Base-by-base conservation (phyloP, 139 green algal species). In the Diplosphaera chodatii region DNA sequence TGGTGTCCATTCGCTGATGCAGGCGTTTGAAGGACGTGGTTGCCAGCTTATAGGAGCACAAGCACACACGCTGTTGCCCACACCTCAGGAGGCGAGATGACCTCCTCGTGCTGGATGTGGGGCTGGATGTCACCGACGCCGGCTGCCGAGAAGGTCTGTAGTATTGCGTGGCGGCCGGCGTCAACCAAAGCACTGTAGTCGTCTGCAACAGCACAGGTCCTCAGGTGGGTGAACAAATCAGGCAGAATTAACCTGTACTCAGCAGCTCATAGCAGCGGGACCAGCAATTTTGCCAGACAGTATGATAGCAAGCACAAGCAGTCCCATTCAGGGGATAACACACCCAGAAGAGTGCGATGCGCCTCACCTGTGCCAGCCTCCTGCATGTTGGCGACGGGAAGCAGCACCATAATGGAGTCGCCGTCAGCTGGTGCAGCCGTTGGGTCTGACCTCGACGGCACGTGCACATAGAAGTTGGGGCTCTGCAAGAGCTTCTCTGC, bases 391-490 rank as follows among this genome's bases (percentile, higher is more conserved):
- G 87, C 89, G 1, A 94, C 83, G 0, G 89, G 89, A 70, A 94
- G 76, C 68, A 94, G 78, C 74, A 92, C 83, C 81, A 84, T 86
- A 25, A 93, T 48, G 29, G 66, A 82, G 34, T 90, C 82, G 40
- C 78, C 80, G 22, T 83, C 89, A 0, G 64, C 25, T 2, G 89
- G 88, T 5, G 87, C 91, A 4, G 87, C 89, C 20, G 83, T 82
- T n/a, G 85, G 82, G 82, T 97, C 92, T 29, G 91, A 95, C 34
- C 86, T 79, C 10, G 64, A 69, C 27, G 92, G 92, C 20, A 73
- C 75, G 67, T 93, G 86, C 22, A 91, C 78, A 77, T 97, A 97
- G 73, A 97, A 96, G 82, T 97, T 97, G 66, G 89, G 91, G 25
- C 74, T 59, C 0, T 56, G 40, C 4, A 41, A 6, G 0, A 97